phyloP scores from a whole-genome alignment of 1,284 basidiomycete species.

The Ganoderma boninense region DNA sequence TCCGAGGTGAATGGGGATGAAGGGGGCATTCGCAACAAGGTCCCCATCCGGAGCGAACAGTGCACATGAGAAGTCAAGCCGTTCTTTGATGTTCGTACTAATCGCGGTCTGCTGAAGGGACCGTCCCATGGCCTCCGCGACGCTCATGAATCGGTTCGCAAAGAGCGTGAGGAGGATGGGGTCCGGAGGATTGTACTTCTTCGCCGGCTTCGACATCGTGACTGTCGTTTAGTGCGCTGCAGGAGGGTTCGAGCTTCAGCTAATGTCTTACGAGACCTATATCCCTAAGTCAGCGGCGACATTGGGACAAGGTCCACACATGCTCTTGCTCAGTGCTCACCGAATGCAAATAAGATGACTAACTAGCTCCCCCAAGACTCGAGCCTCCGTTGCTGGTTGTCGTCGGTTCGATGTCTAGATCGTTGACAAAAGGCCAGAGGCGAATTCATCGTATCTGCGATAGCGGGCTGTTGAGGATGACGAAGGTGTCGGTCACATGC shows the following conservation, averaged over 20 bases:
- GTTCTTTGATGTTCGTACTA: conserved; percentile 91
- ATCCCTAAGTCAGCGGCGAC: neutral
- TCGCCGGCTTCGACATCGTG: conserved; percentile 26
- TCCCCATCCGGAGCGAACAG: conserved; percentile 92
- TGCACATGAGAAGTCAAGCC: conserved; percentile 90
- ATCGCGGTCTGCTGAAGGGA: conserved; percentile 91
- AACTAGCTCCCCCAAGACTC: neutral
- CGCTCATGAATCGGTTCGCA: conserved; percentile 92
- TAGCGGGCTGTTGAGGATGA: neutral
- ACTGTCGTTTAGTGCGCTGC: neutral
- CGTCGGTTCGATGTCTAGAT: neutral
- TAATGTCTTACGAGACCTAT: neutral
- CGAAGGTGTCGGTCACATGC: conserved; percentile 25
- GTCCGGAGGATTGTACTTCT: conserved; percentile 61
- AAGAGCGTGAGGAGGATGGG: conserved; percentile 91
- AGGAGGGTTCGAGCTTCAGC: neutral
- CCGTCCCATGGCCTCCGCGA: conserved; percentile 93
- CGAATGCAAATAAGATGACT: neutral
- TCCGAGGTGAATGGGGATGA: conserved; percentile 83
- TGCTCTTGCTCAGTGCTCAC: neutral
- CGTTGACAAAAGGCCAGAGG: neutral
- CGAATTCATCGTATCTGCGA: conserved; percentile 5
- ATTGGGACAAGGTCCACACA: neutral
- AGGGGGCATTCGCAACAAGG: conserved; percentile 91
- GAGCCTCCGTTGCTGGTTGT: neutral